Conservation (phyloP, 2,329 filamentous ascomycete genomes). For the Fusarium lateritium region DNA sequence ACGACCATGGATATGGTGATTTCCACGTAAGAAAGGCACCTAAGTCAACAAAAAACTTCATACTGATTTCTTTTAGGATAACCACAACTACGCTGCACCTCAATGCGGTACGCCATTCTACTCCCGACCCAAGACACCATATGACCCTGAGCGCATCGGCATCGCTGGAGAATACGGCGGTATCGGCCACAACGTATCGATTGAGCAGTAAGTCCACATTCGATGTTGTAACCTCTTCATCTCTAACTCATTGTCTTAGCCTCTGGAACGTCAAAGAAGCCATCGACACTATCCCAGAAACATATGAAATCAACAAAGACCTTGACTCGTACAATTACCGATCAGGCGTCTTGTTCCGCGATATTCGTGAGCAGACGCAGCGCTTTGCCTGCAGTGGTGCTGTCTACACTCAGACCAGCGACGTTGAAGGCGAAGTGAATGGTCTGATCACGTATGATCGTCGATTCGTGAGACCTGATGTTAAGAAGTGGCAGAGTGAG, state of each 20-base stretch:
- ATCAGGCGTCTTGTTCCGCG: constrained; percentile 70
- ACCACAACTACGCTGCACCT: constrained; percentile 79
- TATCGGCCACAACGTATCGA: constrained; percentile 74
- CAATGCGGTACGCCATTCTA: constrained; percentile 81
- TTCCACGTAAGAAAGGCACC: constrained; percentile 53
- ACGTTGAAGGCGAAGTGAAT: constrained; percentile 82
- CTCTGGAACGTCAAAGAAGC: constrained; percentile 75
- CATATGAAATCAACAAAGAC: constrained; percentile 75
- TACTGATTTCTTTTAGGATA: constrained; percentile 60
- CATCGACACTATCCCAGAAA: constrained; percentile 73
- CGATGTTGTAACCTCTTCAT: rapidly evolving
- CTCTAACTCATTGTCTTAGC: constrained; percentile 53
- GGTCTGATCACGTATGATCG: constrained; percentile 79
- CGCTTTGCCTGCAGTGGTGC: constrained; percentile 75
- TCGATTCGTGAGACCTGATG: constrained; percentile 69
- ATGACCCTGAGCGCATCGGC: constrained; percentile 72
- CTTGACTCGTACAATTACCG: constrained; percentile 77
- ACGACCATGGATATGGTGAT: constrained; percentile 77
- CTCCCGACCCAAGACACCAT: constrained; percentile 68
- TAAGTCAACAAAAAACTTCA: rapidly evolving
- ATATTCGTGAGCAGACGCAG: constrained; percentile 73
- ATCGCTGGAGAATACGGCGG: constrained; percentile 82
- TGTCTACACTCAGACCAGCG: constrained; percentile 81
- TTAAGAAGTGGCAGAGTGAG: constrained; percentile 71
- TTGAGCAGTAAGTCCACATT: constrained; percentile 54